Percentiles rank a stretch among this genome's conserved stretches.
These are phyloP conservation scores for Mortierella sp. DNA, from an alignment of 371 early-diverging fungal species.

Conservation along the genomic window DNA sequence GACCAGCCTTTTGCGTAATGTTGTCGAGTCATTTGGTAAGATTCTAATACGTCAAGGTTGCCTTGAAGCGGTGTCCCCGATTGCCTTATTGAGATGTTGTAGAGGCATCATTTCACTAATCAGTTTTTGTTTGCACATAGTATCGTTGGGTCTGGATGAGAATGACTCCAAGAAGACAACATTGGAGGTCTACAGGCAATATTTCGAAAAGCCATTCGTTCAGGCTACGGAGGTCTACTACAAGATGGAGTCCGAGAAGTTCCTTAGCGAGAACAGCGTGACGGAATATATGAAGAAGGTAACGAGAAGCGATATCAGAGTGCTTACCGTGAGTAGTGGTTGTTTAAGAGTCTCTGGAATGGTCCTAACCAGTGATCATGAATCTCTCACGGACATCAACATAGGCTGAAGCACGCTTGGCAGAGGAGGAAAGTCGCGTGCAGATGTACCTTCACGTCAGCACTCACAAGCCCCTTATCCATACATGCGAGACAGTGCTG, in stretches of 20 bases:
- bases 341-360: too few relatives aligned
- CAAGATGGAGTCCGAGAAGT: constrained; percentile 84
- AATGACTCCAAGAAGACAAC: constrained; percentile 82
- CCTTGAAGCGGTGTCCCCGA: too few relatives aligned
- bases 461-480: constrained; percentile 79
- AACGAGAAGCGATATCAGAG: too few relatives aligned
- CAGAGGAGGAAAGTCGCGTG: constrained; percentile 91
- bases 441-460: constrained; percentile 87
- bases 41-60: too few relatives aligned
- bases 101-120: constrained; percentile 2
- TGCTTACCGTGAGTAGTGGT: too few relatives aligned
- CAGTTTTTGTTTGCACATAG: constrained; percentile 62
- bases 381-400: too few relatives aligned
- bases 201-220: constrained; percentile 86
- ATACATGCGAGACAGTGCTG: constrained; percentile 84
- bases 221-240: constrained; percentile 87
- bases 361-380: too few relatives aligned
- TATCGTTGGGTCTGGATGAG: constrained; percentile 85
- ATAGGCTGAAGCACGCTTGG: constrained; percentile 83
- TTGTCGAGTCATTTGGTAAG: constrained; percentile 91
- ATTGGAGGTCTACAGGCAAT: constrained; percentile 86
- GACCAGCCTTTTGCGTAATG: constrained; percentile 83
- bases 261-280: constrained; percentile 86
- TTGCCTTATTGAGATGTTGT: too few relatives aligned
- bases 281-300: constrained; percentile 95